Percentiles rank a stretch among this genome's conserved stretches.
These are phyloP conservation scores for Trichoderma asperellum DNA, from an alignment of 2,329 filamentous ascomycete species.

Conservation along the genomic window DNA sequence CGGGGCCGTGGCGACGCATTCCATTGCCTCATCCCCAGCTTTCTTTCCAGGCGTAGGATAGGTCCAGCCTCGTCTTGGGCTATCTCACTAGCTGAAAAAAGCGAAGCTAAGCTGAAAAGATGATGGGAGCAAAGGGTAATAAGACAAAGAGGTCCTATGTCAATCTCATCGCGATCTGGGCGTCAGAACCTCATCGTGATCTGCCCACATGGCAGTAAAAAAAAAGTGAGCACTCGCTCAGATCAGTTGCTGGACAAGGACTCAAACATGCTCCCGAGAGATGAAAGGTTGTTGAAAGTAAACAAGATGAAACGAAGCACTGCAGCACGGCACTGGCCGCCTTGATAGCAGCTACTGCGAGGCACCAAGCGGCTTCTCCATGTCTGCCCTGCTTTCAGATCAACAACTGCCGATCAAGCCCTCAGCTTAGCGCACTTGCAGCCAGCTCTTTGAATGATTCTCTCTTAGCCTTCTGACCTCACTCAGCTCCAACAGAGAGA, in stretches of 20 bases:
- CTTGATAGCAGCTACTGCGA: slow-evolving; percentile 1
- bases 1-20: slow-evolving; percentile 38
- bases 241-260: neutral
- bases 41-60: slow-evolving; percentile 1
- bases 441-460: neutral
- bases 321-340: slow-evolving; percentile 22
- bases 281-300: neutral
- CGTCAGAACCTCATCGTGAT: neutral
- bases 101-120: neutral
- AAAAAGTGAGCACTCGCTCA: slow-evolving; percentile 14
- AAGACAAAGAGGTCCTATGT: slow-evolving; percentile 23
- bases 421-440: slow-evolving; percentile 8
- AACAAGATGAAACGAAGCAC: slow-evolving; percentile 24
- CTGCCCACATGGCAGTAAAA: slow-evolving; percentile 9
- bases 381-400: neutral
- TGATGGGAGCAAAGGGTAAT: slow-evolving; percentile 12
- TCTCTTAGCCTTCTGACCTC: neutral
- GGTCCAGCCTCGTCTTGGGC: slow-evolving; percentile 14
- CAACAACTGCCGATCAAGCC: slow-evolving; percentile 4
- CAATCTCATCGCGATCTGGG: slow-evolving; percentile 23
- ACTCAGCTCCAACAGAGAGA: neutral
- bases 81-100: slow-evolving; percentile 14
- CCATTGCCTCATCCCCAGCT: slow-evolving; percentile 31
- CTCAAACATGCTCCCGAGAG: neutral
- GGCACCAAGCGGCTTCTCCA: neutral